Evolutionary conservation across 352 stramenopile genomes (phyloP), one percentile per base, ranked within the genome.

Genomic region (Hyphochytrium catenoides): DNA sequence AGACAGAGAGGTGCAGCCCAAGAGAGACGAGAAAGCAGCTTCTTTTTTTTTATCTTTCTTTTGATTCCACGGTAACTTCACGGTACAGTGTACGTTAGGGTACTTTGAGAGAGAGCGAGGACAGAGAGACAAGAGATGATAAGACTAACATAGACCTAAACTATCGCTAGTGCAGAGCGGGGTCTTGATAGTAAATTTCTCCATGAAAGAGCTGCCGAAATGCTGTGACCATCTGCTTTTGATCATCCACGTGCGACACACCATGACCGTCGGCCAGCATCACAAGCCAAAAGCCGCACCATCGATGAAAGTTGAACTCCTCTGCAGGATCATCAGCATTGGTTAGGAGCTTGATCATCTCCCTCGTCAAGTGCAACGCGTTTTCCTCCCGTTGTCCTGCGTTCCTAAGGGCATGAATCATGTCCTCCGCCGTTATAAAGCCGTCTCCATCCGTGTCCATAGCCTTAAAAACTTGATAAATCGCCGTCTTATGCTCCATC

Each of bases 231-330:
- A 72, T 49, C 1, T 36, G 43, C 2, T 8, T 19, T 39, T 65
- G 57, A 31, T 73, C 70, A 9, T 16, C 31, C 6, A 48, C 47
- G 37, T 68, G 54, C 1, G 57, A 66, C 3, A 61, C 48, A 18
- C 31, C 41, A 37, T 44, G 44, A 29, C 48, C 33, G 25, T 69
- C 57, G 3, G 49, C 47, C 2, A 69, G 39, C 50, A 67, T 53
- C 25, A 57, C 57, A 40, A 69, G 39, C 57, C 53, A 69, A 37
- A 67, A 64, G 22, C 48, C 55, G 15, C 47, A 50, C 26, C 64
- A 69, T 19, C 52, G 54, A 26, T 61, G 55, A 30, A 68, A 68
- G 22, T 30, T 31, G 31, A 65, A 52, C 45, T 72, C 54, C 26
- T 71, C 59, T 19, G 54, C 48, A n/a, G 54, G 57, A 17, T 71